Conservation (phyloP, 177 flowering plant species). For the Vitis hybrid region DNA sequence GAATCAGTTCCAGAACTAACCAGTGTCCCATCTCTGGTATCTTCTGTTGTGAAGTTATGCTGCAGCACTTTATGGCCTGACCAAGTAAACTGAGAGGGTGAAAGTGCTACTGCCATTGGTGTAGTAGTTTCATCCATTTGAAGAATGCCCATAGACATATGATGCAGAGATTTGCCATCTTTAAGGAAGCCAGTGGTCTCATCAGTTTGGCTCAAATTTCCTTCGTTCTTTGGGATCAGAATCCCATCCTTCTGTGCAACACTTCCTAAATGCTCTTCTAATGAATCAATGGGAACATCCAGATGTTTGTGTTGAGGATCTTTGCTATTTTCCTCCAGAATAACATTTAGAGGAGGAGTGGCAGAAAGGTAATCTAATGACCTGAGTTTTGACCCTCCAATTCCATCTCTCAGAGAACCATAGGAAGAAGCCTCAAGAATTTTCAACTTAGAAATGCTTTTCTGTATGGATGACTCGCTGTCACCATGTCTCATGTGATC, state of each 20-base stretch:
- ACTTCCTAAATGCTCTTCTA: slow-evolving; percentile 26
- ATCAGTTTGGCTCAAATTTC: slow-evolving; percentile 9
- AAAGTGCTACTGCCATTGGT: background rate
- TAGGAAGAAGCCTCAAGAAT: slow-evolving; percentile 30
- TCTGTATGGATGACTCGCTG: slow-evolving; percentile 30
- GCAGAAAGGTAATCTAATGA: slow-evolving; percentile 18
- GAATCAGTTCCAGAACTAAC: slow-evolving; percentile 25
- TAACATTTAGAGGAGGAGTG: slow-evolving; percentile 17
- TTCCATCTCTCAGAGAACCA: slow-evolving; percentile 28
- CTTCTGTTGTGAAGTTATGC: slow-evolving; percentile 11
- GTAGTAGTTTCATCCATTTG: slow-evolving; percentile 6
- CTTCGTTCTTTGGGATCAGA: slow-evolving; percentile 15
- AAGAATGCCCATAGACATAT: background rate
- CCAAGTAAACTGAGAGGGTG: slow-evolving; percentile 23
- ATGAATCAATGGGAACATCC: slow-evolving; percentile 27
- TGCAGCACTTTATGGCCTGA: slow-evolving; percentile 20
- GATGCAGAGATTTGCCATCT: slow-evolving; percentile 12
- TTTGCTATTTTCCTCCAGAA: slow-evolving; percentile 17
- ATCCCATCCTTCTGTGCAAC: slow-evolving; percentile 13
- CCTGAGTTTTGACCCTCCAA: slow-evolving; percentile 25
- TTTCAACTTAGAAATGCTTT: slow-evolving; percentile 44
- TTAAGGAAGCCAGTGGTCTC: background rate
- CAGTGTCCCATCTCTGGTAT: slow-evolving; percentile 9
- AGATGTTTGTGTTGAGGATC: slow-evolving; percentile 12
- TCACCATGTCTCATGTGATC: slow-evolving; percentile 19